These are phyloP conservation scores for Selaginella moellendorffii DNA, from an alignment of 75 land plant species.

Conservation along the genomic window DNA sequence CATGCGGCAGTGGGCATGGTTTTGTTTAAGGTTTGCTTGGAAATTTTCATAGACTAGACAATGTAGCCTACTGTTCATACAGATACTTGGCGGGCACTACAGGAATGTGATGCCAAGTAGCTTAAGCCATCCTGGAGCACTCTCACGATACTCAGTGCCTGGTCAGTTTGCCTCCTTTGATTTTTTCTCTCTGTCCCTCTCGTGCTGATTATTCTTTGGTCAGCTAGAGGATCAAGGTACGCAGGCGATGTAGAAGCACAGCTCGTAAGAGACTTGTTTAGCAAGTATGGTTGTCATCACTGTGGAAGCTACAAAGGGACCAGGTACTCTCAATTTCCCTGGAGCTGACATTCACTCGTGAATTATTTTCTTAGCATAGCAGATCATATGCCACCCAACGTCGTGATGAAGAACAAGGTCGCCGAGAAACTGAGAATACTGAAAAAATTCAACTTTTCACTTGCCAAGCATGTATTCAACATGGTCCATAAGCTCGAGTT, in stretches of 20 bases:
- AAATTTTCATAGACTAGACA: not conserved
- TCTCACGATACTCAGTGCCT: conserved; percentile 12
- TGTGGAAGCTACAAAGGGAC: conserved; percentile 11
- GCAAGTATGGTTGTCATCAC: conserved; percentile 18
- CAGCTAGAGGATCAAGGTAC: conserved; percentile 17
- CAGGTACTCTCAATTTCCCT: not conserved
- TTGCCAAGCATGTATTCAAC: not conserved
- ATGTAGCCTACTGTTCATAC: not conserved
- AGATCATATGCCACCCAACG: conserved; percentile 21
- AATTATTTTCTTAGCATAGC: conserved; percentile 12
- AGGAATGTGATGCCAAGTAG: conserved; percentile 21
- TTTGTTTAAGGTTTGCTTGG: conserved; percentile 12
- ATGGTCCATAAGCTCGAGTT: not conserved
- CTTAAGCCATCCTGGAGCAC: conserved; percentile 18
- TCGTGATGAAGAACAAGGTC: not conserved
- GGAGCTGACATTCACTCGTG: not conserved
- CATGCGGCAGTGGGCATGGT: conserved; percentile 17
- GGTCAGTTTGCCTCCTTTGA: not conserved
- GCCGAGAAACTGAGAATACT: not conserved
- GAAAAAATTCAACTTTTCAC: not conserved
- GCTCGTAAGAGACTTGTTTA: conserved; percentile 16
- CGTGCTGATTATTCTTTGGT: not conserved
- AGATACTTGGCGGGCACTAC: conserved; percentile 16
- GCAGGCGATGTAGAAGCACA: conserved; percentile 14
- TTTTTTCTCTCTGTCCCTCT: not conserved